Evolutionary conservation across 495 filamentous ascomycete genomes (phyloP), one percentile per base, ranked within the genome.

Genomic region (Thermochaetoides thermophila): DNA sequence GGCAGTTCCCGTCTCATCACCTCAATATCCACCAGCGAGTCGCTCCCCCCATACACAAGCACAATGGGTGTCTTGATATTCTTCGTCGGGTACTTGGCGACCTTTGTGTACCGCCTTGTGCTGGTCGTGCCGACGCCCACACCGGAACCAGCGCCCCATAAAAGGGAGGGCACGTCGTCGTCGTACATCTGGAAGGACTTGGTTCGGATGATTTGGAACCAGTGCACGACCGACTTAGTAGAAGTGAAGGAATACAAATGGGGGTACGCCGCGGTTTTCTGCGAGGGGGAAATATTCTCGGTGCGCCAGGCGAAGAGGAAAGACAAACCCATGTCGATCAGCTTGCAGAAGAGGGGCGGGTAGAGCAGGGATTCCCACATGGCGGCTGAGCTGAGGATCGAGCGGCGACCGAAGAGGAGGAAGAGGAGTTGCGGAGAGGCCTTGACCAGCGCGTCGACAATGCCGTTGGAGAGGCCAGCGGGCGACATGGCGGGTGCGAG

Each of bases 161-260:
- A 12, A 3, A 53, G 55, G 0, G 63, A 60, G 35, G 80, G 76
- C 5, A 89, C 69, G 46, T 95, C 87, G 46, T 97, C 89, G 47
- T 97, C 89, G 53, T 84, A 96, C 79, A 97, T 95, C 55, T 96
- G 89, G 52, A 97, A 97, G 19, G 69, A 80, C 42, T 81, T 78
- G 47, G 85, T 94, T 28, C 89, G 76, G 42, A 97, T 96, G 45
- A 97, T 94, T 49, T 97, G 89, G 56, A 97, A 97, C 89, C 89
- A 97, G 46, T 97, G 89, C 0, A 97, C 89, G 7, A 94, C 82
- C 10, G 76, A 81, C 49, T 97, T 97, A 37, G 84, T 92, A 49
- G 81, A 87, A 1, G 89, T 94, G 51, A 84, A 96, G 2, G 85
- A 94, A 52, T 91, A 97, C 1, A 97, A 61, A 54, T 97, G 91